Evolutionary conservation across 2,329 filamentous ascomycete species (phyloP).

Genomic region (Aspergillus arachidicola): DNA sequence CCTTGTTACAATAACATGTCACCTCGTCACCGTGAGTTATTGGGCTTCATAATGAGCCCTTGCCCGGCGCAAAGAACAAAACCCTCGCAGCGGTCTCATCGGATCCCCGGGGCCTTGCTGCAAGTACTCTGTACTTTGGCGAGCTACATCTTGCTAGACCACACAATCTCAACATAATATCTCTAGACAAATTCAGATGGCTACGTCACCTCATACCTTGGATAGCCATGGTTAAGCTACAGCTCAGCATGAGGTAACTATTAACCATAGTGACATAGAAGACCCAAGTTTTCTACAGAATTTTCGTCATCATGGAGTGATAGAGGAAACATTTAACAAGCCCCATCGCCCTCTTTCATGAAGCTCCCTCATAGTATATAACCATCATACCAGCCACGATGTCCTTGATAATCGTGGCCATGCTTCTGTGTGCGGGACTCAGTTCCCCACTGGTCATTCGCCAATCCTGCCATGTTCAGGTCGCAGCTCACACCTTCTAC

Average conservation of each 20-base stretch:
- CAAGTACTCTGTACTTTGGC: no score
- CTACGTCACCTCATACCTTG: background rate
- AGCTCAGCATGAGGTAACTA: background rate
- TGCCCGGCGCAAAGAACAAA: no score
- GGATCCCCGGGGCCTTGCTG: no score
- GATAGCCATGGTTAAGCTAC: background rate
- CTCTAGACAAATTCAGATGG: background rate
- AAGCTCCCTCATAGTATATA: background rate
- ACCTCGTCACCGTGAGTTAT: no score
- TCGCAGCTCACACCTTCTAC: conserved; percentile 41
- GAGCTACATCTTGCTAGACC: no score
- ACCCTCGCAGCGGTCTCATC: no score
- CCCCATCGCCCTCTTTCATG: background rate
- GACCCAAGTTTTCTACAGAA: background rate
- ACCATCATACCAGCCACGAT: background rate
- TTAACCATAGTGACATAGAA: background rate
- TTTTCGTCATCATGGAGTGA: background rate
- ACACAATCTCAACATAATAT: background rate
- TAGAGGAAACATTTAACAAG: background rate
- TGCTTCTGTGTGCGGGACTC: background rate
- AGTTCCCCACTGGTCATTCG: background rate
- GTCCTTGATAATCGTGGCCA: background rate
- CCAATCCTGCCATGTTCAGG: background rate
- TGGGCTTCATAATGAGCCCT: no score
- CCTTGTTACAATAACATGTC: no score